phyloP scores from a whole-genome alignment of 2,329 filamentous ascomycete genomes.

The Torrubiellomyces zombiae region DNA sequence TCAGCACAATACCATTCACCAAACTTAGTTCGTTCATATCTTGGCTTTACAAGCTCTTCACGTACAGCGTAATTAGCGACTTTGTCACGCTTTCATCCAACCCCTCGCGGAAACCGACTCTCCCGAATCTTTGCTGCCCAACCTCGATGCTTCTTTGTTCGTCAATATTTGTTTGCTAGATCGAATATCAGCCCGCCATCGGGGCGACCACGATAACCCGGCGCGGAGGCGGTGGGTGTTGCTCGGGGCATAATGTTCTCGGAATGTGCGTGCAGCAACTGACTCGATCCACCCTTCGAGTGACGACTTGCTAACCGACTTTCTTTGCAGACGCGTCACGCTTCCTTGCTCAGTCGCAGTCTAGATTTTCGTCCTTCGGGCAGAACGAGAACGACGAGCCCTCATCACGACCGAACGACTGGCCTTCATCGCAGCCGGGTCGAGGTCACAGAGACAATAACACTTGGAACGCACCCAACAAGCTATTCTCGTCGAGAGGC shows the following conservation, averaged over 20 bases:
- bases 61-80: no score
- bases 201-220: no score
- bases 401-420: constrained; percentile 14
- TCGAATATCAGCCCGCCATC: no score
- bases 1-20: no score
- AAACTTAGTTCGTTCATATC: no score
- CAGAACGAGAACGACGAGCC: constrained; percentile 37
- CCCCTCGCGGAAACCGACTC: no score
- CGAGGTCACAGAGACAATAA: constrained; percentile 16
- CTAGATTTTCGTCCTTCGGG: constrained; percentile 55
- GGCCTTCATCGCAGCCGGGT: constrained; percentile 15
- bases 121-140: no score
- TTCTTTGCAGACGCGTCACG: constrained; percentile 65
- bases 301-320: background rate
- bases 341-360: constrained; percentile 93
- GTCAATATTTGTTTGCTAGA: no score
- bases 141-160: no score
- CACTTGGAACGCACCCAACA: constrained; percentile 14
- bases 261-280: constrained; percentile 55
- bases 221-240: constrained; percentile 18
- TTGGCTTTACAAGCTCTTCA: no score
- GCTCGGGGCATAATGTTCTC: constrained; percentile 34
- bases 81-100: no score
- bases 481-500: constrained; percentile 27
- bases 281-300: background rate